phyloP scores from a whole-genome alignment of 495 filamentous ascomycete species.

The Penicillium fimorum region DNA sequence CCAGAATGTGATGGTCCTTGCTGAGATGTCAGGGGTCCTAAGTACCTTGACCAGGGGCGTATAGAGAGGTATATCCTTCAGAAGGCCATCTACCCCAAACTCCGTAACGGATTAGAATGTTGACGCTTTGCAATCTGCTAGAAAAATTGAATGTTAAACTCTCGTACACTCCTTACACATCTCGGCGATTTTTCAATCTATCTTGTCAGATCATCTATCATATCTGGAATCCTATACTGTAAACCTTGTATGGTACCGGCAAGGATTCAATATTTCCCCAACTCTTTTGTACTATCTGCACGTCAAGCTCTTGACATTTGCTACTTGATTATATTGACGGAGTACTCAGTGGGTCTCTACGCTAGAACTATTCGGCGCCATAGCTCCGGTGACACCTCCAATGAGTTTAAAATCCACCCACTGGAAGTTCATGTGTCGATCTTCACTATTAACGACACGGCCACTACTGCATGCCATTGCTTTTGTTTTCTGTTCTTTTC shows the following conservation, averaged over 20 bases:
- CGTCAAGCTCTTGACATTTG: neutral
- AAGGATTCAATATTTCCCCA: neutral
- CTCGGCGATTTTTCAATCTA: neutral
- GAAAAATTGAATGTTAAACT: too few species aligned
- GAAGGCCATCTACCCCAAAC: neutral
- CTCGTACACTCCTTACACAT: neutral
- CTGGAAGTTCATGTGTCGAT: neutral
- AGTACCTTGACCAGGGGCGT: neutral
- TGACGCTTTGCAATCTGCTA: too few species aligned
- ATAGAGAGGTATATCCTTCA: neutral
- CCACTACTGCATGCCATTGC: slow-evolving; percentile 2
- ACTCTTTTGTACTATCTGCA: neutral
- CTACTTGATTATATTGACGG: neutral
- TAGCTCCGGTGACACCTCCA: neutral
- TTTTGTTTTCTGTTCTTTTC: neutral
- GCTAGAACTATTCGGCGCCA: neutral
- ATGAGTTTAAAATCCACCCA: neutral
- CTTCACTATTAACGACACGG: neutral
- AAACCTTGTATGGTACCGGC: neutral
- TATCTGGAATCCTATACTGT: too few species aligned
- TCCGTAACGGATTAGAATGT: neutral
- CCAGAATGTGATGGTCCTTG: neutral
- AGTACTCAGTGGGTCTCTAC: neutral
- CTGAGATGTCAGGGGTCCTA: neutral
- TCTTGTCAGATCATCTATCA: neutral